Base-by-base conservation (phyloP, 2,329 filamentous ascomycete species). In the Sporothrix euskadiensis region DNA sequence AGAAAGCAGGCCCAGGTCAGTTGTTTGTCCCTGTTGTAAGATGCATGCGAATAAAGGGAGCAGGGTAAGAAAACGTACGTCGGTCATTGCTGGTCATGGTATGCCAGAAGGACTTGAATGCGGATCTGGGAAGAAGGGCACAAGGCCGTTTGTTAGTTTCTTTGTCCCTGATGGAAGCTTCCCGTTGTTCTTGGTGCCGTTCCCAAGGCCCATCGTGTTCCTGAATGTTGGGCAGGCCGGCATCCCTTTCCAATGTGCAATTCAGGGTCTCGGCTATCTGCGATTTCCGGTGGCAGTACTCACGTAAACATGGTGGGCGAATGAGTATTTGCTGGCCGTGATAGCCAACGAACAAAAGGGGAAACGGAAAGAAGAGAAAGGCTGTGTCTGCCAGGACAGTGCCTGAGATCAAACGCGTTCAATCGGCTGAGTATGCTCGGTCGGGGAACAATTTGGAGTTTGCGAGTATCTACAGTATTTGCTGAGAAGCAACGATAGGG, bases 61-160 rank as follows among this genome's bases (percentile, higher is more conserved):
- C 30, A 7, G 30, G n/a, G 54, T 35, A 4, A 70, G 69, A 70
- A 19, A 16, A 84, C 89, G 80, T 83, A 91, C 89, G 89, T 83
- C 89, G 84, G 81, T 91, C 89, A 84, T 91, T 85, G 78, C 89
- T 91, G 83, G 89, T 91, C 88, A 91, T 96, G 78, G 92, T 90
- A 87, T 98, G 96, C 96, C 96, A 99, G 85, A 99, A 95, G 75
- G 92, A 92, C 83, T 92, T 92, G 83, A 96, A 92, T 83, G 91
- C 89, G 78, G 88, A 88, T 78, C 89, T 87, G 52, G 52, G 22
- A 59, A 6, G 26, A 19, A 16, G 32, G 16, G 49, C 4, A 26
- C 22, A 6, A 73, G 39, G 54, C n/a, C 32, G 57, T 19, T n/a
- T 56, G 61, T 74, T 44, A 74, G 69, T 74, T 12, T 41, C 35